Evolutionary conservation across 768 basidiomycete species (phyloP).

Genomic region (Thelephora ganbajun): DNA sequence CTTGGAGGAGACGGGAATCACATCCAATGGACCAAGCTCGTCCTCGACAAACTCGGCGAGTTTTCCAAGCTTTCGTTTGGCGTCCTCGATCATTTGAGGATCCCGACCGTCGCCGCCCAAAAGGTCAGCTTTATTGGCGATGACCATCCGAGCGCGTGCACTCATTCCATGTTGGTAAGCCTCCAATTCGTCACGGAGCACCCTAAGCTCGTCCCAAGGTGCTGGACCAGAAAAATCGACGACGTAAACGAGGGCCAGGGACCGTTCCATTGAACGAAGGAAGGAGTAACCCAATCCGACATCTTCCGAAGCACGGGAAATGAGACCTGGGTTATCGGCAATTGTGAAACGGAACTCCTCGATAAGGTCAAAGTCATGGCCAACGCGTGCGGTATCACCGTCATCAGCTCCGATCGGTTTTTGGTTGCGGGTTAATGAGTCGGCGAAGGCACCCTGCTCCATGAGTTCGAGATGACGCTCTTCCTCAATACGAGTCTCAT

Average conservation of each 20-base stretch:
- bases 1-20: slow-evolving; percentile 80
- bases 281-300: slow-evolving; percentile 92
- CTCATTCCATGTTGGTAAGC: slow-evolving; percentile 72
- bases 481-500: slow-evolving; percentile 52
- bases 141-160: slow-evolving; percentile 59
- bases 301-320: slow-evolving; percentile 73
- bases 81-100: slow-evolving; percentile 33
- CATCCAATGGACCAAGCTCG: slow-evolving; percentile 40
- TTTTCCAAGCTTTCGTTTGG: slow-evolving; percentile 38
- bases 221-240: slow-evolving; percentile 68
- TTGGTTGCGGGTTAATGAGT: slow-evolving; percentile 38
- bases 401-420: slow-evolving; percentile 1
- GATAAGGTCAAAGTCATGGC: slow-evolving; percentile 12
- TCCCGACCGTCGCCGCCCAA: slow-evolving; percentile 38
- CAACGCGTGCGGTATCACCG: background rate
- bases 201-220: slow-evolving; percentile 66
- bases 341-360: slow-evolving; percentile 88
- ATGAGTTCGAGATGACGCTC: slow-evolving; percentile 27
- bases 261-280: slow-evolving; percentile 85
- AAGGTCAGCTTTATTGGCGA: slow-evolving; percentile 93
- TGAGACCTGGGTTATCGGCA: slow-evolving; percentile 92
- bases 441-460: slow-evolving; percentile 38
- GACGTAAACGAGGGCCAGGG: slow-evolving; percentile 81
- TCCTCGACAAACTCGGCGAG: slow-evolving; percentile 43
- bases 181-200: slow-evolving; percentile 74